A percentile compares a stretch with the other conserved stretches of the same genome.
phyloP scores from a whole-genome alignment of 805 yeast genomes.

The Blastobotrys terrestris region DNA sequence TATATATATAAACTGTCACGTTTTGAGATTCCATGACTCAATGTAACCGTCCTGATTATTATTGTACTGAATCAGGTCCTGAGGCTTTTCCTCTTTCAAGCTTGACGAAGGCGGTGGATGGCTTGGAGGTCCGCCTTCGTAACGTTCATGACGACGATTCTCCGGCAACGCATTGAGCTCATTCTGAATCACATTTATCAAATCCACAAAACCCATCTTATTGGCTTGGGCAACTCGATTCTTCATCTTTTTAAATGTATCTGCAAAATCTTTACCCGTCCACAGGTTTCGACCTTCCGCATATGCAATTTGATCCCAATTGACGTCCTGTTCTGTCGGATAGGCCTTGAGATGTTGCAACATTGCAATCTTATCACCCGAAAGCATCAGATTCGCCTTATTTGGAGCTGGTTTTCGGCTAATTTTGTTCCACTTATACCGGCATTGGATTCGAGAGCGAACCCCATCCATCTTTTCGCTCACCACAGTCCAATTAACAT shows the following conservation, averaged over 20 bases:
- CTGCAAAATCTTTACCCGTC: conserved; percentile 56
- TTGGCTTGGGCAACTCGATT: conserved; percentile 44
- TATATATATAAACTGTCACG: neutral
- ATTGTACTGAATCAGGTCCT: neutral
- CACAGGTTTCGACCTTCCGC: conserved; percentile 42
- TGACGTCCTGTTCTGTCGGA: conserved; percentile 38
- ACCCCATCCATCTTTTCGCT: conserved; percentile 85
- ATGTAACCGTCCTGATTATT: conserved; percentile 4
- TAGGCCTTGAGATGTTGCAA: conserved; percentile 41
- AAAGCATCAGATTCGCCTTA: conserved; percentile 37
- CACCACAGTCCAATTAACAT: conserved; percentile 85
- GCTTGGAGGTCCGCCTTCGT: neutral
- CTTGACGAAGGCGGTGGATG: neutral
- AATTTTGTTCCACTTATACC: conserved; percentile 91
- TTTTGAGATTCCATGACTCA: conserved; percentile 8
- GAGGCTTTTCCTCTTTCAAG: neutral
- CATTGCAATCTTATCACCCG: conserved; percentile 46
- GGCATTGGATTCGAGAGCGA: conserved; percentile 87
- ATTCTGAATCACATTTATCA: conserved; percentile 22
- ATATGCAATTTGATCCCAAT: conserved; percentile 51
- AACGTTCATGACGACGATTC: neutral
- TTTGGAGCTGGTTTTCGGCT: conserved; percentile 48
- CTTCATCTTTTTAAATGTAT: conserved; percentile 57
- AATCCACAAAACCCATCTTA: conserved; percentile 33
- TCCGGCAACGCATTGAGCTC: conserved; percentile 18